phyloP scores from a whole-genome alignment of 306 rosid genomes.

The Oemleria cerasiformis region DNA sequence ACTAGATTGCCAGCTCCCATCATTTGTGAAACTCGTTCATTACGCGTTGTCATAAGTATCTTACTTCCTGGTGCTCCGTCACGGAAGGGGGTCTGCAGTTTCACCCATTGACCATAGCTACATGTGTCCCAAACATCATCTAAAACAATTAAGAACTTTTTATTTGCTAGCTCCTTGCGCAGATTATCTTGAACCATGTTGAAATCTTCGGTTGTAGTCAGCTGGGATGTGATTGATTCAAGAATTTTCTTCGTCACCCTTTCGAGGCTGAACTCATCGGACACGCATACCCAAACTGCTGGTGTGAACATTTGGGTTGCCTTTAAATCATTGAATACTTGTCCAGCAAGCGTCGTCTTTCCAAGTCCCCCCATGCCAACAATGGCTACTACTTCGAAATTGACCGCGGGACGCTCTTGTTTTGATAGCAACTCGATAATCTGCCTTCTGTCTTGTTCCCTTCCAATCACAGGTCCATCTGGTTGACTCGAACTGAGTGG shows the following conservation, averaged over 20 bases:
- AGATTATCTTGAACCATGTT: too few species aligned
- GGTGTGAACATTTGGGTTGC: neutral
- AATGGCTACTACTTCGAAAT: neutral
- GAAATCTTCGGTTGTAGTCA: too few species aligned
- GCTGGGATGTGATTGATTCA: too few species aligned
- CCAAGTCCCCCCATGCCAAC: neutral
- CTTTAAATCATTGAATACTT: neutral
- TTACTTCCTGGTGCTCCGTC: slow-evolving; percentile 15
- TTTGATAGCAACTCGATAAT: too few species aligned
- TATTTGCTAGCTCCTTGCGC: neutral
- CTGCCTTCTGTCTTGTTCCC: too few species aligned
- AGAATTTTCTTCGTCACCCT: too few species aligned
- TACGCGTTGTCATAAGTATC: slow-evolving; percentile 27
- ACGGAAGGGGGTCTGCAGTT: neutral
- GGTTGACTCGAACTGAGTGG: neutral
- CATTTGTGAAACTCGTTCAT: neutral
- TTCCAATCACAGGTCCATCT: neutral
- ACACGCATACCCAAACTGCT: neutral
- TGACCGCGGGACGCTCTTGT: too few species aligned
- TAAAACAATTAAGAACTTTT: slow-evolving; percentile 11
- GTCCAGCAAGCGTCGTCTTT: neutral
- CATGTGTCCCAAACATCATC: slow-evolving; percentile 28
- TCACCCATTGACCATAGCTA: neutral
- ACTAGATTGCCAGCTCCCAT: neutral
- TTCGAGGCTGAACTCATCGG: neutral